phyloP scores from a whole-genome alignment of 1,139 yeast genomes.

The Taphrina flavorubra region DNA sequence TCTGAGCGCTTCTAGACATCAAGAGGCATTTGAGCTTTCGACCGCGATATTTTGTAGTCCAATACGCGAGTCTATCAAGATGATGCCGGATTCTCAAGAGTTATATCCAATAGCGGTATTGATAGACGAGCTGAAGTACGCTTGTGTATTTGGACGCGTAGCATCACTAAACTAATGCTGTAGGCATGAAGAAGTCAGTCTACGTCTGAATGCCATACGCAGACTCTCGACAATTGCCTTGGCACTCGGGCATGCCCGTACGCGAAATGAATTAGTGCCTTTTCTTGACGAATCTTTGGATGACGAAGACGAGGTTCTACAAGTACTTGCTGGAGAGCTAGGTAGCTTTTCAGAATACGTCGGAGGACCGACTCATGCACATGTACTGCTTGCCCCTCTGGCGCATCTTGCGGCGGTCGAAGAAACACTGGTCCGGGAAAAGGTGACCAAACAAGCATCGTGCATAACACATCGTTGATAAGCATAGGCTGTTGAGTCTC shows the following conservation, averaged over 20 bases:
- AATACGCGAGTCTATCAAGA: not conserved
- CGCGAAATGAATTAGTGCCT: slow-evolving; percentile 86
- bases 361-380: slow-evolving; percentile 83
- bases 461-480: not conserved
- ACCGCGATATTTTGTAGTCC: not conserved
- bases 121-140: slow-evolving; percentile 85
- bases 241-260: slow-evolving; percentile 93
- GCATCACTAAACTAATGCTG: not conserved
- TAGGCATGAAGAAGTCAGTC: slow-evolving; percentile 86
- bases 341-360: slow-evolving; percentile 84
- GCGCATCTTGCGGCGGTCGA: slow-evolving; percentile 90
- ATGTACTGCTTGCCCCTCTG: slow-evolving; percentile 79
- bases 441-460: slow-evolving; percentile 48
- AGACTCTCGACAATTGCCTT: slow-evolving; percentile 91
- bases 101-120: slow-evolving; percentile 92
- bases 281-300: slow-evolving; percentile 93
- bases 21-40: not conserved
- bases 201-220: slow-evolving; percentile 93
- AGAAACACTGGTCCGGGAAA: slow-evolving; percentile 96
- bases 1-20: no score
- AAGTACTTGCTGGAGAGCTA: slow-evolving; percentile 87
- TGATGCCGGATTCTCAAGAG: slow-evolving; percentile 53
- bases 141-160: slow-evolving; percentile 15
- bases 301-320: slow-evolving; percentile 97
- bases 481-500: slow-evolving; percentile 74